Percentiles rank a stretch among this genome's conserved stretches.
Evolutionary conservation across 2,329 filamentous ascomycete genomes (phyloP).

Genomic region (Amauroascus niger): DNA sequence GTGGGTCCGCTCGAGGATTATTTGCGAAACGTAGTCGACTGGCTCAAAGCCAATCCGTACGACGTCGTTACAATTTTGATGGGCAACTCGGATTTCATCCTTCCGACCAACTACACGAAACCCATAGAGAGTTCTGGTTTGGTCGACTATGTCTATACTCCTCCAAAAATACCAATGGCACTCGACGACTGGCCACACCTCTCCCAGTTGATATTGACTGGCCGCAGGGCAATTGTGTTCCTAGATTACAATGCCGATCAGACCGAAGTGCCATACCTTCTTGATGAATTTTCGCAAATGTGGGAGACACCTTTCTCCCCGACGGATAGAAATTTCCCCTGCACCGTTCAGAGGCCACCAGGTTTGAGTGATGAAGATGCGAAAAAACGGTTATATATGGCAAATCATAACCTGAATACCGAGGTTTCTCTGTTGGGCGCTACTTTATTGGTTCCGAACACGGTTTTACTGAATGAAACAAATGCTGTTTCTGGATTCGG

Average conservation of each 20-base stretch:
- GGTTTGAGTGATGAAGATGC: constrained; percentile 47
- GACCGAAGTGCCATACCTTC: constrained; percentile 65
- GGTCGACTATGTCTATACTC: constrained; percentile 61
- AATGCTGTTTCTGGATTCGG: constrained; percentile 58
- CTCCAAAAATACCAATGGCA: constrained; percentile 59
- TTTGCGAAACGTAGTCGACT: constrained; percentile 57
- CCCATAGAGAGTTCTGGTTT: constrained; percentile 65
- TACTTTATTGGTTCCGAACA: constrained; percentile 61
- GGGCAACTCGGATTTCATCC: constrained; percentile 70
- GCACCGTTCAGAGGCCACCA: constrained; percentile 66
- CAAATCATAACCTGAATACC: constrained; percentile 86
- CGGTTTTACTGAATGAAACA: constrained; percentile 58
- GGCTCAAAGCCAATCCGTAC: constrained; percentile 68
- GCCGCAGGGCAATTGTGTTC: constrained; percentile 67
- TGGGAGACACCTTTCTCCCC: constrained; percentile 88
- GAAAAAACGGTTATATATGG: constrained; percentile 60
- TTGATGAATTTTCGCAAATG: constrained; percentile 79
- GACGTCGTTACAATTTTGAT: constrained; percentile 83
- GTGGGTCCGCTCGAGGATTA: constrained; percentile 68
- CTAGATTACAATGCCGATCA: constrained; percentile 81
- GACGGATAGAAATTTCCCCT: constrained; percentile 60
- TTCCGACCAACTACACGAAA: constrained; percentile 52
- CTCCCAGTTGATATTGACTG: constrained; percentile 60
- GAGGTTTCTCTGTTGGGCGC: constrained; percentile 58
- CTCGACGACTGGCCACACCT: constrained; percentile 76